phyloP scores from a whole-genome alignment of 805 yeast species.

The Candida schatavii region DNA sequence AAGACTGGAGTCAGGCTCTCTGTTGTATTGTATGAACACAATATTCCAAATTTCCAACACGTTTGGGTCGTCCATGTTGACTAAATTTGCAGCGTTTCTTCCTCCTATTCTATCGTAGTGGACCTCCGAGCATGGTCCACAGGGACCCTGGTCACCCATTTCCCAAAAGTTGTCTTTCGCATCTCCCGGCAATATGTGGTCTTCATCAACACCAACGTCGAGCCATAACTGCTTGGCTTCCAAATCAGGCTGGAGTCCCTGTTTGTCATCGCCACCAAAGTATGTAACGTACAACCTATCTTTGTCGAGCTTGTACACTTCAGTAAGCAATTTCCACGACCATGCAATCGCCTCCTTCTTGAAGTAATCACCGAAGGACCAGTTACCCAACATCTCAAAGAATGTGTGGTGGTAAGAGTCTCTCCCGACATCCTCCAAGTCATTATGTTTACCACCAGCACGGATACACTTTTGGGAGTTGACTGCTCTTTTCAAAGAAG shows the following conservation, averaged over 20 bases:
- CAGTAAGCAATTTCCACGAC: slow-evolving; percentile 90
- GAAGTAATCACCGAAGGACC: slow-evolving; percentile 99
- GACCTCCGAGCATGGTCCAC: slow-evolving; percentile 98
- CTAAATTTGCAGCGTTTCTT: slow-evolving; percentile 87
- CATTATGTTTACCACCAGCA: slow-evolving; percentile 99
- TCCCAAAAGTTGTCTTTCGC: slow-evolving; percentile 97
- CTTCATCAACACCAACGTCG: slow-evolving; percentile 83
- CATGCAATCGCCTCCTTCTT: slow-evolving; percentile 86
- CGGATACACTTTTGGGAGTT: slow-evolving; percentile 98
- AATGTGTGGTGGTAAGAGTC: slow-evolving; percentile 98
- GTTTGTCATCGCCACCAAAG: slow-evolving; percentile 85
- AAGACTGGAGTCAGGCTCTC: slow-evolving; percentile 83
- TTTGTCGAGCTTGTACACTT: slow-evolving; percentile 73
- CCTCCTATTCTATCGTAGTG: slow-evolving; percentile 99
- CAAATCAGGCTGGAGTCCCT: slow-evolving; percentile 86
- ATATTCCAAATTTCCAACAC: slow-evolving; percentile 97
- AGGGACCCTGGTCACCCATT: slow-evolving; percentile 99
- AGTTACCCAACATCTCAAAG: slow-evolving; percentile 98
- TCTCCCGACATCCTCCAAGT: slow-evolving; percentile 96
- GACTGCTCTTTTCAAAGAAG: slow-evolving; percentile 79
- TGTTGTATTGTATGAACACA: slow-evolving; percentile 94
- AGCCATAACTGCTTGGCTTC: slow-evolving; percentile 91
- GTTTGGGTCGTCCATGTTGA: slow-evolving; percentile 96
- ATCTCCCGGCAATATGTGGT: slow-evolving; percentile 89
- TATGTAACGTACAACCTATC: slow-evolving; percentile 91